phyloP scores from a whole-genome alignment of 768 basidiomycete species.

The Lentinula guzmanii region DNA sequence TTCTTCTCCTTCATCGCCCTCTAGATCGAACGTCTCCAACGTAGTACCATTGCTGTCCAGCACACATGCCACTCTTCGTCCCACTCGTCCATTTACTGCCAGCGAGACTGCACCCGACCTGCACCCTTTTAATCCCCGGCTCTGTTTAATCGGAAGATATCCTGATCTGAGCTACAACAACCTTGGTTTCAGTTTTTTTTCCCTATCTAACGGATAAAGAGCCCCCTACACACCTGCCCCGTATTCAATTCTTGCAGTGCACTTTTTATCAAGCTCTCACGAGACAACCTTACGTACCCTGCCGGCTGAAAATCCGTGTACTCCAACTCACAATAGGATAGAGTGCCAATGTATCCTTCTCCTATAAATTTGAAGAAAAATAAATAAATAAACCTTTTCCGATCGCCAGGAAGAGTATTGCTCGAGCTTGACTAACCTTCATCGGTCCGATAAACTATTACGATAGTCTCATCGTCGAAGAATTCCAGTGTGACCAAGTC shows the following conservation, averaged over 20 bases:
- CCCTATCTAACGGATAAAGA: constrained; percentile 11
- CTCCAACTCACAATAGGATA: constrained; percentile 54
- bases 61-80: constrained; percentile 72
- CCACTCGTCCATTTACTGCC: constrained; percentile 69
- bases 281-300: constrained; percentile 47
- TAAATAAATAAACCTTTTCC: neutral
- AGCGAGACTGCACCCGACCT: constrained; percentile 47
- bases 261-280: constrained; percentile 62
- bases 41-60: constrained; percentile 56
- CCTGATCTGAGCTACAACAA: constrained; percentile 42
- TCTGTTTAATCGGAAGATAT: constrained; percentile 48
- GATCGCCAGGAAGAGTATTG: constrained; percentile 20
- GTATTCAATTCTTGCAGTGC: constrained; percentile 50
- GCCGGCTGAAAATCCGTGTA: constrained; percentile 45
- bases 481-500: constrained; percentile 66
- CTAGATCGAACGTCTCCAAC: constrained; percentile 75
- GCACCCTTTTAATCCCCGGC: constrained; percentile 49
- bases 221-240: constrained; percentile 47
- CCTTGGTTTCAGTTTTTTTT: constrained; percentile 16
- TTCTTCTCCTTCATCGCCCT: constrained; percentile 55
- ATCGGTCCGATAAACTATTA: constrained; percentile 54
- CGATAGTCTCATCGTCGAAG: constrained; percentile 69
- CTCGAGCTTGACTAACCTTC: constrained; percentile 41
- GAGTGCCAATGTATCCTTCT: constrained; percentile 54
- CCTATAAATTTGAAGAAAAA: constrained; percentile 24